These are phyloP conservation scores for Plantago major DNA, from an alignment of 257 asterid genomes.

Conservation along the genomic window DNA sequence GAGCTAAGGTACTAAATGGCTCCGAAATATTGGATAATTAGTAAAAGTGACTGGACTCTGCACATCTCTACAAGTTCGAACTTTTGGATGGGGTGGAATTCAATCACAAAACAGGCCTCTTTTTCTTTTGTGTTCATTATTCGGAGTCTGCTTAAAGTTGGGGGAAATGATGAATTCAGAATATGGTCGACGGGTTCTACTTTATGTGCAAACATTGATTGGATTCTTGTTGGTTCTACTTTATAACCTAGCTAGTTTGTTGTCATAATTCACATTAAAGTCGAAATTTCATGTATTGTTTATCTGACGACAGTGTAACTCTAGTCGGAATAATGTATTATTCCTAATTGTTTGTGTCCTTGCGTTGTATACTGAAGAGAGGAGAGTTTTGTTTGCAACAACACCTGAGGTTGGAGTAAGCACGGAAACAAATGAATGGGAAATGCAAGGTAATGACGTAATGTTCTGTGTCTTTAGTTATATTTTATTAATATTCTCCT, in stretches of 20 bases:
- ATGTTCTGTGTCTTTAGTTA: background rate
- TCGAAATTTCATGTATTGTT: background rate
- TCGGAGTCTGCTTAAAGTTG: background rate
- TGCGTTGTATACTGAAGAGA: conserved; percentile 38
- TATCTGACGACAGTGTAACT: background rate
- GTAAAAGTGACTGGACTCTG: too few species aligned
- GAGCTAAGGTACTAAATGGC: background rate
- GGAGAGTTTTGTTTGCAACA: conserved; percentile 47
- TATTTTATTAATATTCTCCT: background rate
- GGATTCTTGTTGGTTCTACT: too few species aligned
- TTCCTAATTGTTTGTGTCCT: conserved; percentile 8
- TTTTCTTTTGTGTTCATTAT: background rate
- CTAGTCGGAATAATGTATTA: conserved; percentile 6
- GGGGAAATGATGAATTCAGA: background rate
- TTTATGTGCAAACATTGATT: too few species aligned
- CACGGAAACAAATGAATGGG: conserved; percentile 79
- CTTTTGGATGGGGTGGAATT: too few species aligned
- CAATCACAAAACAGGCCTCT: background rate
- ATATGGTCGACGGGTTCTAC: too few species aligned
- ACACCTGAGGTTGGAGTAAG: conserved; percentile 63
- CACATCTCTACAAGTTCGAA: too few species aligned
- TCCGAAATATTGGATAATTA: background rate
- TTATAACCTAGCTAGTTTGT: background rate
- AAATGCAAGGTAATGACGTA: conserved; percentile 87
- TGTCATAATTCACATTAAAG: background rate